Conservation (phyloP, 805 yeast genomes). For the Ascoidea rubescens region DNA sequence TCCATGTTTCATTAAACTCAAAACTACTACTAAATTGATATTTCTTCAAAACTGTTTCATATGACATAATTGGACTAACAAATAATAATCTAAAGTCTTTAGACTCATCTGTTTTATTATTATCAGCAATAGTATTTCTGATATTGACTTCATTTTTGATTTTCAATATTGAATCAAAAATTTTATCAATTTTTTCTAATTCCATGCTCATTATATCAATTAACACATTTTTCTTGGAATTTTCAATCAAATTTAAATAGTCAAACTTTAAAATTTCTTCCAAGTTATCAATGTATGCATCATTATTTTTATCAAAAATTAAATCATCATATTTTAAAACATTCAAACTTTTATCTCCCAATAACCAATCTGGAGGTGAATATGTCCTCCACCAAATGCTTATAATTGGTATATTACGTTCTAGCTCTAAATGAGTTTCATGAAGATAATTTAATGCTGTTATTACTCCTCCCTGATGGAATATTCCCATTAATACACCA, state of each 20-base stretch:
- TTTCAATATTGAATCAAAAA: conserved; percentile 7
- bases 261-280: conserved; percentile 11
- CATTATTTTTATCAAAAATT: conserved; percentile 7
- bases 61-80: conserved; percentile 11
- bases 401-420: conserved; percentile 13
- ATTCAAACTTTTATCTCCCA: conserved; percentile 18
- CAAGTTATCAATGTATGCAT: conserved; percentile 10
- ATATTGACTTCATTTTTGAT: not conserved
- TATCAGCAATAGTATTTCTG: not conserved
- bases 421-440: conserved; percentile 14
- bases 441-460: conserved; percentile 39
- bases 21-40: conserved; percentile 10
- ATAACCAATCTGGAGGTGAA: conserved; percentile 84
- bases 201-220: conserved; percentile 36
- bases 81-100: not conserved
- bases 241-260: conserved; percentile 2
- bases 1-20: conserved; percentile 18
- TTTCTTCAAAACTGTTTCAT: conserved; percentile 11
- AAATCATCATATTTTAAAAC: conserved; percentile 12
- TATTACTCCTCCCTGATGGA: conserved; percentile 86
- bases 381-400: conserved; percentile 91
- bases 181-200: conserved; percentile 12
- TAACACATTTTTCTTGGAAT: conserved; percentile 14
- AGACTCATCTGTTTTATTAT: conserved; percentile 1
- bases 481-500: conserved; percentile 57